These are phyloP conservation scores for Rosa persica DNA, from an alignment of 306 rosid genomes.

Conservation along the genomic window DNA sequence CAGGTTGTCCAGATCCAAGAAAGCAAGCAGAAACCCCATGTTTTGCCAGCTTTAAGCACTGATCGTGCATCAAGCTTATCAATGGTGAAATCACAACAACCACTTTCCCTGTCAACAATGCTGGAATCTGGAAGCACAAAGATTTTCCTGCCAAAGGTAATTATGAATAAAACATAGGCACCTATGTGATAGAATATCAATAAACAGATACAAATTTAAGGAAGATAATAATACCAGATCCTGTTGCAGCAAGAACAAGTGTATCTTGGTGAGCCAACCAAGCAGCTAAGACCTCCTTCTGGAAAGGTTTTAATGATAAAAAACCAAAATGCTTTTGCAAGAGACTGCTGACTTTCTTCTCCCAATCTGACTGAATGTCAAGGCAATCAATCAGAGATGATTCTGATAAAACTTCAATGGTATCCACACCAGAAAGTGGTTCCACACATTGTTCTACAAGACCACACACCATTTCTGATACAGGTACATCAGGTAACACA, in stretches of 20 bases:
- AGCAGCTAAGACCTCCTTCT: slow-evolving; percentile 73
- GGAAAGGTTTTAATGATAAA: slow-evolving; percentile 63
- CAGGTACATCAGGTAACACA: slow-evolving; percentile 23
- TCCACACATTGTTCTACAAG: slow-evolving; percentile 25
- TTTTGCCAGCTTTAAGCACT: slow-evolving; percentile 73
- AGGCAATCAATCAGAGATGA: slow-evolving; percentile 13
- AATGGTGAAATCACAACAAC: slow-evolving; percentile 95
- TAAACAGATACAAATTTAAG: slow-evolving; percentile 11
- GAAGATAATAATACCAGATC: slow-evolving; percentile 61
- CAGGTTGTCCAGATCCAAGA: slow-evolving; percentile 97
- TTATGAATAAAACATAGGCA: slow-evolving; percentile 10
- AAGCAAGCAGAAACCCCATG: slow-evolving; percentile 85
- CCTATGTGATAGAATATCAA: slow-evolving; percentile 13
- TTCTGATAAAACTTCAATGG: slow-evolving; percentile 12
- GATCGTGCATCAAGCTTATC: slow-evolving; percentile 96
- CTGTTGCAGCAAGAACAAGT: slow-evolving; percentile 92
- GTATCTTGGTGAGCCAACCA: slow-evolving; percentile 72
- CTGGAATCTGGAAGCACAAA: slow-evolving; percentile 92
- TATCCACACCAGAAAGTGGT: too few species aligned
- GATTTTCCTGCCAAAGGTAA: slow-evolving; percentile 75
- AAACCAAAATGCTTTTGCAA: slow-evolving; percentile 72
- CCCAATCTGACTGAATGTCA: slow-evolving; percentile 51
- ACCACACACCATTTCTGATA: slow-evolving; percentile 6
- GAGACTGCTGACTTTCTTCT: slow-evolving; percentile 40
- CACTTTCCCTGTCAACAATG: slow-evolving; percentile 84